Base-by-base conservation (phyloP, 164 flowering plant genomes). In the Vitis labrusca region DNA sequence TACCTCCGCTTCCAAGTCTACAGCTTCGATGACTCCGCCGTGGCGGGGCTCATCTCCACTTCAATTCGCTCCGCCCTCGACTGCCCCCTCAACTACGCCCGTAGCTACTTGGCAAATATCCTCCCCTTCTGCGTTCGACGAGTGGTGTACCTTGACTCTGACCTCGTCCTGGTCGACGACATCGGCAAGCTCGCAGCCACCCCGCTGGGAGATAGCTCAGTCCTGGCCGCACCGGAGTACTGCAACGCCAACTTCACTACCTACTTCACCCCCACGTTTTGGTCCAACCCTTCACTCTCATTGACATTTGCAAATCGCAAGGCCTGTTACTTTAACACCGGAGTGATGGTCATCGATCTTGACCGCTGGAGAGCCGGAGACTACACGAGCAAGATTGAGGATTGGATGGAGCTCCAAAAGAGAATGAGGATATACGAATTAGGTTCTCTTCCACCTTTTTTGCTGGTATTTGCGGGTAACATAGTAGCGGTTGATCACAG, bases 361-460 rank as follows among this genome's bases (percentile, higher is more conserved):
- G 80, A 73, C 50, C 74, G 92, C 50, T 93, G 95, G 95, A 71
- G 95, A 4, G 81, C 9, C 1, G 92, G 92, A 0, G 89, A 81
- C 12, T 83, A 76, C 72, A 89, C 98, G 1, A 78, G 73, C 0
- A 78, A 76, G 78, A 87, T 91, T 2, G 88, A 75, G 29, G 97
- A 88, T 16, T 91, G 98, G 94, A 91, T 92, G 97, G 97, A 86
- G 79, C 74, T 92, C 0, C 97, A 91, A 78, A 91, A 93, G 81
- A 65, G 98, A 53, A 83, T 85, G 87, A 80, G 98, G 77, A 93
- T 93, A 9, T 93, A 93, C 77, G 92, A 90, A 74, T 72, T 93
- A 61, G 98, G 97, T 10, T 92, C 97, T 0, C 67, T 91, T 67
- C 97, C 97, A 29, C 98, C 97, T 0, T 93, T 93, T 63, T 30